A percentile compares a stretch with the other conserved stretches of the same genome.
Conservation (phyloP, 169 alveolate genomes). For the Babesia caballi region DNA sequence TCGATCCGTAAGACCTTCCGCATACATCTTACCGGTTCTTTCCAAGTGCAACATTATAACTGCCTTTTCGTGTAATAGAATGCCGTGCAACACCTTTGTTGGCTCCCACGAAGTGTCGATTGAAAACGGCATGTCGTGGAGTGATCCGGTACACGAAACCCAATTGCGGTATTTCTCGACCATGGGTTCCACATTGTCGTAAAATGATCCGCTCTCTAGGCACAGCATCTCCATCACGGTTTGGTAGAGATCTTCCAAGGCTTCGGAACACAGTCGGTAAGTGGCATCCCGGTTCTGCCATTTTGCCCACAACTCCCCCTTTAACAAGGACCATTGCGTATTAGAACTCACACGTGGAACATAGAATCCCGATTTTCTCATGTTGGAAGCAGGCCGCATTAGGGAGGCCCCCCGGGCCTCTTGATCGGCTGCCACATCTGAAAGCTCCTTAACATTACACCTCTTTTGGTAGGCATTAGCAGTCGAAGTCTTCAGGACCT, state of each 20-base stretch:
- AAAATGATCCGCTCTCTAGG: background rate
- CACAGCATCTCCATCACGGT: background rate
- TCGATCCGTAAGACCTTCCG: background rate
- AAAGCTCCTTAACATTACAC: background rate
- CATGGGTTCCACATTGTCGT: conserved; percentile 1
- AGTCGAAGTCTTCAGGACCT: background rate
- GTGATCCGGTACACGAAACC: background rate
- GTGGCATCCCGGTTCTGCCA: conserved; percentile 31
- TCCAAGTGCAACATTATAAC: background rate
- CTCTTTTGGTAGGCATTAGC: background rate
- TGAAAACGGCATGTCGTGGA: background rate
- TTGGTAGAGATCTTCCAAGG: background rate
- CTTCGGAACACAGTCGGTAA: conserved; percentile 1
- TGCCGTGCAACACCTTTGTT: background rate
- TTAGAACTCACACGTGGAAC: background rate
- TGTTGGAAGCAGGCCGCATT: background rate
- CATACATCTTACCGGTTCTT: conserved; percentile 1
- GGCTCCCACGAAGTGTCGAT: background rate
- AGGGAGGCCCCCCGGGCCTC: background rate
- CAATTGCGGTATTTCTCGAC: background rate
- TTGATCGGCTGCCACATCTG: background rate
- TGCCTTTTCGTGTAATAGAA: background rate
- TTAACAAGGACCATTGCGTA: conserved; percentile 7
- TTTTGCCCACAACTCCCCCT: conserved; percentile 24
- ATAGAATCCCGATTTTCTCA: background rate